Base-by-base conservation (phyloP, 257 asterid species). In the Dorcoceras hygrometricum region DNA sequence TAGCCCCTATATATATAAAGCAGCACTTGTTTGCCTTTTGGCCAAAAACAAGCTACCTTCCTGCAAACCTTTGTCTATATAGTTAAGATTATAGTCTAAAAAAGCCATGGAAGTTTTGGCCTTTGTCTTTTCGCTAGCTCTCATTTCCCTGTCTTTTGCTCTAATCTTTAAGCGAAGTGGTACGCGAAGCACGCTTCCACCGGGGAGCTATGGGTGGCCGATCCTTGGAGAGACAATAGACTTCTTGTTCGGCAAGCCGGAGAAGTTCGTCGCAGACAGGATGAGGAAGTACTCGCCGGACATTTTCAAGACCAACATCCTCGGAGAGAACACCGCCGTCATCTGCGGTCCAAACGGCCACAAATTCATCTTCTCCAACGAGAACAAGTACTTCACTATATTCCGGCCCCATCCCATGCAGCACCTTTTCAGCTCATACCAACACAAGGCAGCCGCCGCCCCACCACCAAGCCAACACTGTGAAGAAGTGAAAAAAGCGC, bases 161-260 rank as follows among this genome's bases (percentile, higher is more conserved):
- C 22, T 75, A 29, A 3, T 62, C 66, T 48, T 14, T 58, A 39
- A 71, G 23, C 8, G 19, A 19, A 14, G 62, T 39, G 36, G 28
- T 14, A 14, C 2, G 28, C 31, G n/a, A 73, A 65, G 2, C 50
- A 18, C 0, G 50, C 86, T 86, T 10, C 94, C 96, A 1, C 94
- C 96, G 2, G 96, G 94, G 4, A 86, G 79, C 82, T 88, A 82
- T 28, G 96, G 96, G 1, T 89, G 89, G 91, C 96, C 94, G 0
- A 1, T 86, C 23, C 25, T 82, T 0, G 96, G 95, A 5, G 95
- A 89, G 72, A 69, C 86, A 10, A 19, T 82, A 0, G 85, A 81
- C 2, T 84, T 88, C 73, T 66, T 88, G 8, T 81, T 71, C 23
- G 83, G 89, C 0, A 82, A 73, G 65, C 94, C 96, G 11, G 94